Evolutionary conservation across 306 rosid genomes (phyloP).

Genomic region (Quillaja saponaria): DNA sequence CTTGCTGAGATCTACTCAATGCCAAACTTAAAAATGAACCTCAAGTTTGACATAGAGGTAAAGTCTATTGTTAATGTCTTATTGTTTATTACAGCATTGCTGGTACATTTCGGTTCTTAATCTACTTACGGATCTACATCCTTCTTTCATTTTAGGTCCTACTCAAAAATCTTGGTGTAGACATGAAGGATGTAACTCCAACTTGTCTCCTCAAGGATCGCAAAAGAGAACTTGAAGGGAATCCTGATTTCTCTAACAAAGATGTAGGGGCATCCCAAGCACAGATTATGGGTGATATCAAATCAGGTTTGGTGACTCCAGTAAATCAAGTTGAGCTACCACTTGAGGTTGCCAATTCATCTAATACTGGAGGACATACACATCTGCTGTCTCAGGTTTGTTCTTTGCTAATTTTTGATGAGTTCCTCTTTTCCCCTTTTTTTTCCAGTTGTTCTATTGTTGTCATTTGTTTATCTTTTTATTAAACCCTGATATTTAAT

Average conservation of each 20-base stretch:
- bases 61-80: neutral
- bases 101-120: neutral
- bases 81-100: constrained; percentile 16
- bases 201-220: constrained; percentile 89
- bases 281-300: constrained; percentile 72
- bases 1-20: constrained; percentile 96
- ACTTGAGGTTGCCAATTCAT: constrained; percentile 65
- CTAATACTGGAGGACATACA: constrained; percentile 70
- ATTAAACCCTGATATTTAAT: constrained; percentile 8
- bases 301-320: constrained; percentile 67
- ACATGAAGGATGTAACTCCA: constrained; percentile 92
- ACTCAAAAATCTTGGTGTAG: constrained; percentile 83
- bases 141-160: constrained; percentile 61
- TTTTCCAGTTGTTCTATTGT: neutral
- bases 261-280: constrained; percentile 84
- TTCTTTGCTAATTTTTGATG: constrained; percentile 4
- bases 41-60: constrained; percentile 99
- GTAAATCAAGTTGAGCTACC: constrained; percentile 85
- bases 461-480: neutral
- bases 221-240: constrained; percentile 93
- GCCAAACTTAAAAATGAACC: constrained; percentile 99
- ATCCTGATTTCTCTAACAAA: constrained; percentile 98
- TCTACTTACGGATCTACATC: constrained; percentile 14
- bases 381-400: constrained; percentile 85
- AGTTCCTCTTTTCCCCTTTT: no score